Evolutionary conservation across 2,329 filamentous ascomycete species (phyloP), one percentile per base, ranked within the genome.

Genomic region (Didymosphaeria variabile): DNA sequence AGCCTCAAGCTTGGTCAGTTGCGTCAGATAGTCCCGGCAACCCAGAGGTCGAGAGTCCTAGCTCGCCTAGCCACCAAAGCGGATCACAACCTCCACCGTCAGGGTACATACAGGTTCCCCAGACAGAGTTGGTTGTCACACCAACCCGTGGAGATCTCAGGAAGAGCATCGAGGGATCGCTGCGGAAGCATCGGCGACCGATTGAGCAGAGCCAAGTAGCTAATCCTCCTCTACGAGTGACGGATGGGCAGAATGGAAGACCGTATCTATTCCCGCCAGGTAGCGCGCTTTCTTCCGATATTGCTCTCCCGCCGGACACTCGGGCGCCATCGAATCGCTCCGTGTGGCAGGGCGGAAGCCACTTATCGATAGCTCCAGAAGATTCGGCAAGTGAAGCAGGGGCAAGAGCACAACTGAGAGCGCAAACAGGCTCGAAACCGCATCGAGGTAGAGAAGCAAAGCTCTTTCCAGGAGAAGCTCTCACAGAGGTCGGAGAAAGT

Each of bases 371-470:
- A 19, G 32, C 32, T 12, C 55, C 55, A 31, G 55, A 19, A 40
- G 55, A 57, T 17, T 57, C 55, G 5, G n/a, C 31, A 13, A 57
- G 55, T 44, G 42, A 57, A 36, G 46, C 34, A 1, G 13, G 9
- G 15, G 34, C 8, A 21, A 42, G 34, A 10, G 10, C 19, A n/a
- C 15, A 42, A 6, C 34, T 17, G 13, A 34, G 13, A 29, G 50
- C 4, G 7, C 50, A 38, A 32, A 19, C n/a, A 17, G 36, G 2
- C 7, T n/a, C 21, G 34, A 53, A n/a, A 10, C 19, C 10, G 49
- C 49, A 26, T 38, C n/a, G 19, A 15, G 34, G 5, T 4, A 36
- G 13, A 17, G 34, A 26, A 31, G 10, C 17, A 8, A 34, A 32
- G n/a, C 38, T 23, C 6, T 9, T 46, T 34, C n/a, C 17, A 10